Conservation (phyloP, 1,139 yeast species). For the Magnusiomyces fungicola region DNA sequence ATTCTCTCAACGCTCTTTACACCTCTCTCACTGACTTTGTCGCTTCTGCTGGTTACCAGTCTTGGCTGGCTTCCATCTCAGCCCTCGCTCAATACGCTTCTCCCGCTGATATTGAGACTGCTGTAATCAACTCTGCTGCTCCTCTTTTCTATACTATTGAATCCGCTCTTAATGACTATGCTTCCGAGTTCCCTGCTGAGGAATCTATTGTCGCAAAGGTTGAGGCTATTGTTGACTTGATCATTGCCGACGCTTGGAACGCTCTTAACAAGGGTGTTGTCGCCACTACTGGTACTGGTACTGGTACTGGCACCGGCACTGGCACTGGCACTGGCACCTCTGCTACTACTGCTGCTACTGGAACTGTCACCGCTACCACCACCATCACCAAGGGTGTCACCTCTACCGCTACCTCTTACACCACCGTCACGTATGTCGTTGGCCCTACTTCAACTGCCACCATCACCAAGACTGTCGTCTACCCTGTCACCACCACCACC, state of each 20-base stretch:
- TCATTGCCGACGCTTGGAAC: neutral
- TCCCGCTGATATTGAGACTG: neutral
- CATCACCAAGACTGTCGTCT: constrained; percentile 9
- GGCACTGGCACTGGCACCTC: neutral
- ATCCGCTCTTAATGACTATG: neutral
- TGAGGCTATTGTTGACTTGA: neutral
- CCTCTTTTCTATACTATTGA: neutral
- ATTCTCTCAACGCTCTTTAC: neutral
- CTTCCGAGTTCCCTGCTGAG: neutral
- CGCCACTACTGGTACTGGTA: neutral
- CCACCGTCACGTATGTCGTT: constrained; percentile 12
- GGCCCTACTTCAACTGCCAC: constrained; percentile 8
- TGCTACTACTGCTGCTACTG: neutral
- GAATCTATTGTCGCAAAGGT: neutral
- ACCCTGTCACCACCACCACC: constrained; percentile 7
- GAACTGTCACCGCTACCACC: neutral
- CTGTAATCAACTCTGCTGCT: neutral
- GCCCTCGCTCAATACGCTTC: neutral
- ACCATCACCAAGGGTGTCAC: constrained; percentile 4
- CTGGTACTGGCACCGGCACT: too few species aligned
- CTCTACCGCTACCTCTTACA: constrained; percentile 7
- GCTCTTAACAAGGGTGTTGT: neutral
- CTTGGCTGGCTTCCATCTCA: neutral
- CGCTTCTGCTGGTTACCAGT: neutral
- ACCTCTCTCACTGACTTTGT: neutral